These are phyloP conservation scores for Cochlearia excelsa DNA, from an alignment of 345 rosid species.

Conservation along the genomic window DNA sequence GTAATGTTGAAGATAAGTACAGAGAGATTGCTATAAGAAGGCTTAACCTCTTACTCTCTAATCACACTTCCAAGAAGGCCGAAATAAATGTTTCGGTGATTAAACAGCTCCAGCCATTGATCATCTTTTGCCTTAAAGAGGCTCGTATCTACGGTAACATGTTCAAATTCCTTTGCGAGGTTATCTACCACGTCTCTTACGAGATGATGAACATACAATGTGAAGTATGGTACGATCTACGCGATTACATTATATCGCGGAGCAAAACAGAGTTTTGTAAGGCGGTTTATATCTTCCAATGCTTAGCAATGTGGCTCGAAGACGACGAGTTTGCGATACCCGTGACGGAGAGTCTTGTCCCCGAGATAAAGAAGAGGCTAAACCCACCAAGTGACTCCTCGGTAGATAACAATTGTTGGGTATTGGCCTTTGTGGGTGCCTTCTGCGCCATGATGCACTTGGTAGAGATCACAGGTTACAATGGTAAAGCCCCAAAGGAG, in stretches of 20 bases:
- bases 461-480: background rate
- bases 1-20: background rate
- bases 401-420: constrained; percentile 5
- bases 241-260: background rate
- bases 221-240: background rate
- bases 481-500: background rate
- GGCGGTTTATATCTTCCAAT: constrained; percentile 9
- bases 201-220: background rate
- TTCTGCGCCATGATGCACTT: background rate
- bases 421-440: constrained; percentile 11
- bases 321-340: background rate
- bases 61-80: background rate
- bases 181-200: background rate
- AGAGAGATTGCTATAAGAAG: constrained; percentile 4
- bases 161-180: background rate
- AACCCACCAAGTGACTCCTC: background rate
- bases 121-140: constrained; percentile 2
- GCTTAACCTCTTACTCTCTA: background rate
- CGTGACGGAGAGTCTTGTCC: background rate
- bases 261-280: background rate
- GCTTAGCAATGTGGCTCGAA: background rate
- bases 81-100: background rate
- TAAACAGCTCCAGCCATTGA: constrained; percentile 5
- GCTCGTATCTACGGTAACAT: background rate
- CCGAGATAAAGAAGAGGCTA: constrained; percentile 1